A percentile compares a stretch with the other conserved stretches of the same genome.
Evolutionary conservation across 768 basidiomycete species (phyloP).

Genomic region (Cystobasidium ongulense): DNA sequence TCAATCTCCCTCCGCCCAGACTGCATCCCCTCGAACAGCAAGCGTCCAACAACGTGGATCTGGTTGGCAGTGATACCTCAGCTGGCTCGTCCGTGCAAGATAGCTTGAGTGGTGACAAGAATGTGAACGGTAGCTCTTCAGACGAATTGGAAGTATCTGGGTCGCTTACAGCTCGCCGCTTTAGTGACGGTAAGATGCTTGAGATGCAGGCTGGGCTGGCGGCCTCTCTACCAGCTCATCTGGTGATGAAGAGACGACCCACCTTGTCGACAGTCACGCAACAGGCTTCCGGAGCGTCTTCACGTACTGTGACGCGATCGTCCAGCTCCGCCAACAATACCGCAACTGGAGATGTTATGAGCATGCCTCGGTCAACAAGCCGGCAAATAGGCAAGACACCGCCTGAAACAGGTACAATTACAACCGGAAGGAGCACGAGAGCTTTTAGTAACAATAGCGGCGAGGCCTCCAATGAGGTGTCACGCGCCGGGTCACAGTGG

Average conservation of each 20-base stretch:
- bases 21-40: no score
- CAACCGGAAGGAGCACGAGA: neutral
- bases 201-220: neutral
- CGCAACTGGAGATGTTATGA: neutral
- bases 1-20: neutral
- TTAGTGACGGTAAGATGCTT: neutral
- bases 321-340: neutral
- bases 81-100: neutral
- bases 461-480: neutral
- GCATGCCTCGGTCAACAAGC: neutral
- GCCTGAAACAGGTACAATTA: neutral
- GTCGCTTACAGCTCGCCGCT: neutral
- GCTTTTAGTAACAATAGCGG: neutral
- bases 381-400: neutral
- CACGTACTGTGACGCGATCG: neutral
- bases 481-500: neutral
- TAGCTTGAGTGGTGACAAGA: neutral
- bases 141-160: neutral
- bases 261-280: neutral
- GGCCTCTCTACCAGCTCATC: neutral
- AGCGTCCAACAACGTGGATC: constrained; percentile 4
- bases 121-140: neutral
- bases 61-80: constrained; percentile 29
- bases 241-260: neutral
- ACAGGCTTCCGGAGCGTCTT: neutral